These are phyloP conservation scores for Aureobasidium melanogenum DNA, from an alignment of 2,329 filamentous ascomycete species.

Conservation along the genomic window DNA sequence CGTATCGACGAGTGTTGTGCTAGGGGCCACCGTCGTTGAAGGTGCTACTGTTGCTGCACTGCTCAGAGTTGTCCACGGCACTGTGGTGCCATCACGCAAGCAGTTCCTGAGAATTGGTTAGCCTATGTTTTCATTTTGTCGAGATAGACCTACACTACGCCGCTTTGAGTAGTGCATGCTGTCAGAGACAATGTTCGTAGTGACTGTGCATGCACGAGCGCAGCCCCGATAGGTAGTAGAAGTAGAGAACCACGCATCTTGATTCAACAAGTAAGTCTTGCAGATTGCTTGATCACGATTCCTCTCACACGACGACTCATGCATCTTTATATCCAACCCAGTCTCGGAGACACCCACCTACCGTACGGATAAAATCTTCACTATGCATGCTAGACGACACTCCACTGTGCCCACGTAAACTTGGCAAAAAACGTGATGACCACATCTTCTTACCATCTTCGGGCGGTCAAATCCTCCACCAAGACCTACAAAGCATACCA, in stretches of 20 bases:
- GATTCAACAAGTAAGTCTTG: not conserved
- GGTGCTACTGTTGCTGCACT: not conserved
- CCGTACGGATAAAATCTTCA: not conserved
- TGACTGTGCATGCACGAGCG: not conserved
- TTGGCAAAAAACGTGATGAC: not conserved
- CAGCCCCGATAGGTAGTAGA: not conserved
- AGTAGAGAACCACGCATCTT: not conserved
- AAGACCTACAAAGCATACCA: not conserved
- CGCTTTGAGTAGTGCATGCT: not conserved
- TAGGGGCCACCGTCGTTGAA: not conserved
- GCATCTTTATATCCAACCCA: not conserved
- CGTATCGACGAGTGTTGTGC: not conserved
- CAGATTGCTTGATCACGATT: not conserved
- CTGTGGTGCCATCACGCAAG: not conserved
- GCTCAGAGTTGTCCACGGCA: constrained; percentile 2
- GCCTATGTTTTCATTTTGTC: not conserved
- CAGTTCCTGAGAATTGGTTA: not conserved
- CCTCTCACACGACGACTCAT: not conserved
- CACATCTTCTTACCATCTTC: not conserved
- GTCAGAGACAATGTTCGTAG: not conserved
- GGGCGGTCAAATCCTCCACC: not conserved
- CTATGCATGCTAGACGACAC: not conserved
- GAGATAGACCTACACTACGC: not conserved
- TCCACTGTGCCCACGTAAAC: not conserved
- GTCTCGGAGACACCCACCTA: not conserved